Percentiles rank a stretch among this genome's conserved stretches.
Conservation (phyloP, 192 early-diverging fungal species). For the Chytriomyces hyalinus region DNA sequence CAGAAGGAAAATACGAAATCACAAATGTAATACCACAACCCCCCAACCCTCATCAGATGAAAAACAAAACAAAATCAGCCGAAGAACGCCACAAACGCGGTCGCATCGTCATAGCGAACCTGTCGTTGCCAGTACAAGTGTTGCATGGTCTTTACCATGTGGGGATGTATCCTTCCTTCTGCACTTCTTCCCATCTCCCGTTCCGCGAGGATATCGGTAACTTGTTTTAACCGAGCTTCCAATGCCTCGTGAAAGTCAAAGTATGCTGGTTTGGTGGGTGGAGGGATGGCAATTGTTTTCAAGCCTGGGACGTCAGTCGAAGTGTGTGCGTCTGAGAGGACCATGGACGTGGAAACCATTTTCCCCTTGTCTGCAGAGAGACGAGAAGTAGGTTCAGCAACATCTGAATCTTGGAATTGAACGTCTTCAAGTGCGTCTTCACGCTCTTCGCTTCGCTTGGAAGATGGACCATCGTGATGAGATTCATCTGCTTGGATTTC, state of each 20-base stretch:
- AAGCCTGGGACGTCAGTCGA: neutral
- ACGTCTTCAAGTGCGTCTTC: constrained; percentile 6
- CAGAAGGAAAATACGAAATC: constrained; percentile 2
- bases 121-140: constrained; percentile 43
- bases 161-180: constrained; percentile 22
- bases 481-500: neutral
- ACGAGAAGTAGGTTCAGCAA: neutral
- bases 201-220: constrained; percentile 20
- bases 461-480: neutral
- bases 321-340: neutral
- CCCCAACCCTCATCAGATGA: neutral
- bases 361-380: neutral
- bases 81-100: constrained; percentile 49
- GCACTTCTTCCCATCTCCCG: constrained; percentile 25
- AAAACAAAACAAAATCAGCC: constrained; percentile 27
- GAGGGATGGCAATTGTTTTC: neutral
- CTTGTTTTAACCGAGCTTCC: constrained; percentile 16
- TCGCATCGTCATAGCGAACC: constrained; percentile 55
- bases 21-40: neutral
- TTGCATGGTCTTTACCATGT: constrained; percentile 15
- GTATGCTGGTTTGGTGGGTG: constrained; percentile 12
- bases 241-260: constrained; percentile 25
- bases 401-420: constrained; percentile 1
- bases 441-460: neutral
- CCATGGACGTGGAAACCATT: neutral